Conservation (phyloP, 371 early-diverging fungal genomes). For the Lichtheimia hyalospora region DNA sequence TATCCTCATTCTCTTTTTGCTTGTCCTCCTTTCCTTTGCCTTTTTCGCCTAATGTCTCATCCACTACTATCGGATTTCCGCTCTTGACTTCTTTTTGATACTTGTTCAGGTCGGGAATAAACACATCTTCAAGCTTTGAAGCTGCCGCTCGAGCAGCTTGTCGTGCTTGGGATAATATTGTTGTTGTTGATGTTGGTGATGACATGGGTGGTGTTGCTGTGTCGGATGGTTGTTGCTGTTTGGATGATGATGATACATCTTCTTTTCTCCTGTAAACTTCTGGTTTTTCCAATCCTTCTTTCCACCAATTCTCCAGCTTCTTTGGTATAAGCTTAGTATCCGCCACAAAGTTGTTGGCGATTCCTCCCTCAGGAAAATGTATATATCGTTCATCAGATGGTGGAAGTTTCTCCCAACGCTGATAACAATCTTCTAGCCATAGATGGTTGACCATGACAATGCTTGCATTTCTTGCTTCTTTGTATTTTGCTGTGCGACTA, state of each 20-base stretch:
- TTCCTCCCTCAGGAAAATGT: conserved; percentile 41
- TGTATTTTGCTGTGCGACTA: conserved; percentile 65
- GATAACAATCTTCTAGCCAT: conserved; percentile 84
- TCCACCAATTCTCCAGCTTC: conserved; percentile 24
- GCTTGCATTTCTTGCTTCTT: conserved; percentile 59
- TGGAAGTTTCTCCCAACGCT: conserved; percentile 54
- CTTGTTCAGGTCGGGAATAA: conserved; percentile 55
- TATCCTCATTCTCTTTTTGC: neutral
- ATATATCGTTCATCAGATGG: conserved; percentile 56
- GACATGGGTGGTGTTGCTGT: too few relatives aligned
- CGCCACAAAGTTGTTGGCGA: conserved; percentile 30
- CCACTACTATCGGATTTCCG: too few relatives aligned
- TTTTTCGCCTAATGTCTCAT: neutral
- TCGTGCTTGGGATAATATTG: conserved; percentile 30
- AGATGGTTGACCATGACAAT: conserved; percentile 80
- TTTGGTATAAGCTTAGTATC: conserved; percentile 17
- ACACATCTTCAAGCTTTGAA: conserved; percentile 32
- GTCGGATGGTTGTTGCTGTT: too few relatives aligned
- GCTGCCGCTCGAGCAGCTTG: conserved; percentile 52
- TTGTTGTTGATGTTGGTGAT: neutral
- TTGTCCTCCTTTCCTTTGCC: neutral
- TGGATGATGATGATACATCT: too few relatives aligned
- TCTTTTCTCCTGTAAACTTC: neutral
- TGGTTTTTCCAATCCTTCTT: conserved; percentile 15
- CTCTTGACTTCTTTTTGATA: conserved; percentile 38